A percentile compares a stretch with the other conserved stretches of the same genome.
Evolutionary conservation across 2,329 filamentous ascomycete genomes (phyloP).

Genomic region (Aulographum hederae): DNA sequence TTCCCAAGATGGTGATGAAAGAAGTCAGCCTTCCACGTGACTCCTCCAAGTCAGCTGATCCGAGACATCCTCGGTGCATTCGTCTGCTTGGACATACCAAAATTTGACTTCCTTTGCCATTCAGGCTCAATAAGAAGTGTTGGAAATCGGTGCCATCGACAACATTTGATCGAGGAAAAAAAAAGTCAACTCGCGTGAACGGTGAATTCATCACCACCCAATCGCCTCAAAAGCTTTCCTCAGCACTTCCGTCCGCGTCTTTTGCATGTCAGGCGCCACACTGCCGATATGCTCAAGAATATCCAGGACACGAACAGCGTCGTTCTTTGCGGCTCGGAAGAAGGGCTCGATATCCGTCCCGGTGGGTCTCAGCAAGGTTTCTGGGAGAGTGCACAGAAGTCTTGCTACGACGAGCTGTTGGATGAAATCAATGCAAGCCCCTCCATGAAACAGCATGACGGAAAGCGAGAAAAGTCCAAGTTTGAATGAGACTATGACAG

Average conservation of each 20-base stretch:
- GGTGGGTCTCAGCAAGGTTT: not conserved
- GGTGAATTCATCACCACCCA: not conserved
- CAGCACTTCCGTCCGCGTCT: constrained; percentile 26
- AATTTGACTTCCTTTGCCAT: too few species aligned
- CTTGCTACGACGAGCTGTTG: constrained; percentile 19
- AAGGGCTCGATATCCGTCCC: constrained; percentile 10
- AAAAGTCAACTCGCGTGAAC: too few species aligned
- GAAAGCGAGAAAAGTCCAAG: not conserved
- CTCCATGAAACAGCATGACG: not conserved
- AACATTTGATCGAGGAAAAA: too few species aligned
- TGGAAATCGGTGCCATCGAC: too few species aligned
- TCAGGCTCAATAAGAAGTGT: too few species aligned
- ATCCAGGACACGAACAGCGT: constrained; percentile 24
- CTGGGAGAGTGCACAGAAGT: constrained; percentile 12
- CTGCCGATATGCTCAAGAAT: constrained; percentile 25
- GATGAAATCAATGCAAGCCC: constrained; percentile 3
- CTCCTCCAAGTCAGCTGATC: too few species aligned
- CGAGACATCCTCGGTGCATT: too few species aligned
- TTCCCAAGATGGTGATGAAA: too few species aligned
- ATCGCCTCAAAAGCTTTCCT: not conserved
- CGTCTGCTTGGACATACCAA: too few species aligned
- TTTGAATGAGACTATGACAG: too few species aligned
- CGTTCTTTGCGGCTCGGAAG: constrained; percentile 21
- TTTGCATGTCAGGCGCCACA: constrained; percentile 27
- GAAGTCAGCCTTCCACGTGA: too few species aligned